Conservation (phyloP, 768 basidiomycete genomes). For the Cyclocybe aegerita region DNA sequence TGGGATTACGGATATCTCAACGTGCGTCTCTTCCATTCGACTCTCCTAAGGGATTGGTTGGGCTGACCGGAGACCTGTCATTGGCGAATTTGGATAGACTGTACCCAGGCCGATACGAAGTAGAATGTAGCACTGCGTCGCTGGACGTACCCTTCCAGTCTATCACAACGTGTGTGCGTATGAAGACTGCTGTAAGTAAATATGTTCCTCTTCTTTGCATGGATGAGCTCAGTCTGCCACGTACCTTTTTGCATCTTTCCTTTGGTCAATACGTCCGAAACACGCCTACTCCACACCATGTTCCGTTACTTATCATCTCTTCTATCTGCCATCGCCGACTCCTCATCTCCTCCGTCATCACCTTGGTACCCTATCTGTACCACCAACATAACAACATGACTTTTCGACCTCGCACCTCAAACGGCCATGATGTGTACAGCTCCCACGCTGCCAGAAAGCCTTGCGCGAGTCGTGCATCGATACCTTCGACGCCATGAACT, state of each 20-base stretch:
- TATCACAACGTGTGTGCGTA: conserved; percentile 56
- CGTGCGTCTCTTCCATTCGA: conserved; percentile 10
- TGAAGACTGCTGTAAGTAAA: conserved; percentile 55
- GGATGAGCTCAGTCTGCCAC: background rate
- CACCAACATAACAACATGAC: background rate
- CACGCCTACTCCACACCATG: background rate
- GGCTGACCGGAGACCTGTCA: background rate
- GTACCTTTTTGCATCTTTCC: background rate
- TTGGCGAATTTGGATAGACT: conserved; percentile 23
- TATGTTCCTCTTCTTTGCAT: background rate
- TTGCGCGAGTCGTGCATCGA: conserved; percentile 64
- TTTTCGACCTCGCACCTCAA: background rate
- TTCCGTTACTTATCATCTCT: background rate
- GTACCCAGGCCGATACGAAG: conserved; percentile 50
- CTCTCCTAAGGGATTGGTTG: background rate
- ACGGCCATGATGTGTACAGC: conserved; percentile 29
- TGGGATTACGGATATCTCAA: conserved; percentile 45
- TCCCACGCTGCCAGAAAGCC: conserved; percentile 65
- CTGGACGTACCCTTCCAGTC: conserved; percentile 51
- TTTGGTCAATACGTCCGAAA: background rate
- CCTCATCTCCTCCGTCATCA: background rate
- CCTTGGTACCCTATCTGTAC: background rate
- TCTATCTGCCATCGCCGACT: background rate
- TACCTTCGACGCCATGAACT: conserved; percentile 63
- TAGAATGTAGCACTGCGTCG: conserved; percentile 61